A percentile compares a stretch with the other conserved stretches of the same genome.
phyloP scores from a whole-genome alignment of 768 basidiomycete genomes.

The Calocera viscosa region DNA sequence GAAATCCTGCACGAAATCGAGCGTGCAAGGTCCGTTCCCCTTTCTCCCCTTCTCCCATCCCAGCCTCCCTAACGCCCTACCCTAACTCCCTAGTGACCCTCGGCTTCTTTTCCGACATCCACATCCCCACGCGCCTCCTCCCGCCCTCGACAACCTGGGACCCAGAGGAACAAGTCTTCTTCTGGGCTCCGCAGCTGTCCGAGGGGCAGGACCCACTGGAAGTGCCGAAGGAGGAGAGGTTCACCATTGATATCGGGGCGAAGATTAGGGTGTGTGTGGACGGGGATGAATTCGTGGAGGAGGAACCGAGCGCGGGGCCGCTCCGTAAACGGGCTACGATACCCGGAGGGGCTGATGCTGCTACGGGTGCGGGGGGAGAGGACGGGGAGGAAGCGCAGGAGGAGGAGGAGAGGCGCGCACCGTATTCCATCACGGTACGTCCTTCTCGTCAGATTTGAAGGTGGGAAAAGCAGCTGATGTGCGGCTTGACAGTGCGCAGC shows the following conservation, averaged over 20 bases:
- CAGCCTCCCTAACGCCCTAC: not conserved
- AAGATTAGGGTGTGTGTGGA: constrained; percentile 20
- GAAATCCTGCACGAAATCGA: constrained; percentile 71
- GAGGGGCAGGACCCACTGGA: constrained; percentile 12
- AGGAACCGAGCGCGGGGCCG: constrained; percentile 3
- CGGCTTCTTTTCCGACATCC: constrained; percentile 90
- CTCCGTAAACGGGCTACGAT: not conserved
- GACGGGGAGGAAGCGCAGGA: constrained; percentile 16
- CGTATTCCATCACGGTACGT: constrained; percentile 27
- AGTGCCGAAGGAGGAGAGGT: constrained; percentile 16
- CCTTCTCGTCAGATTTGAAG: no score
- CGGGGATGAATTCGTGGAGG: constrained; percentile 20
- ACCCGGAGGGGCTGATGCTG: not conserved
- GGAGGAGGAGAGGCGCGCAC: constrained; percentile 23
- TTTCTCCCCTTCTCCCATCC: not conserved
- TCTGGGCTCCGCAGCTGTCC: constrained; percentile 24
- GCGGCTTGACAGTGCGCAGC: not conserved
- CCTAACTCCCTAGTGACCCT: constrained; percentile 47
- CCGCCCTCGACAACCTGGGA: constrained; percentile 49
- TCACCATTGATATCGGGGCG: constrained; percentile 18
- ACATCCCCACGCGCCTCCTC: constrained; percentile 64
- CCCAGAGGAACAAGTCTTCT: constrained; percentile 23
- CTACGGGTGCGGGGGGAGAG: constrained; percentile 9
- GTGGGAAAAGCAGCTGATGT: no score
- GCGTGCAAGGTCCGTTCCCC: constrained; percentile 56